These are phyloP conservation scores for Aegilops speltoides DNA, from an alignment of 176 grass and related monocot species.

Conservation along the genomic window DNA sequence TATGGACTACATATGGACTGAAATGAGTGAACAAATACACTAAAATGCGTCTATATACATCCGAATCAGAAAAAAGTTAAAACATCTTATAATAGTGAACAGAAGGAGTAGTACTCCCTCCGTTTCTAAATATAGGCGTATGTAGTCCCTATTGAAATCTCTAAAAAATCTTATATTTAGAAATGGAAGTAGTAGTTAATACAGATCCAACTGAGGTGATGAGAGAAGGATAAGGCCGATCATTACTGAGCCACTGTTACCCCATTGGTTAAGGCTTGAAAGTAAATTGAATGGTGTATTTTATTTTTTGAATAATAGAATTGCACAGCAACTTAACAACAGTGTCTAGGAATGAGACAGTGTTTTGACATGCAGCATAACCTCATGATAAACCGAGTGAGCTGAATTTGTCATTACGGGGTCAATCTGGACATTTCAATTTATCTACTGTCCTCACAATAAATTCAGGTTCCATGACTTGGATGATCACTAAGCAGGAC, in stretches of 20 bases:
- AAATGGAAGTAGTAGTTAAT: background rate
- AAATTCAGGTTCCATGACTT: constrained; percentile 13
- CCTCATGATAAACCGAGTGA: background rate
- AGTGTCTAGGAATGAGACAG: background rate
- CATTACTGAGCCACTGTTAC: background rate
- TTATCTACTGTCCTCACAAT: background rate
- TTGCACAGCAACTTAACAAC: background rate
- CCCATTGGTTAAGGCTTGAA: background rate
- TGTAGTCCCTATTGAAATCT: too few relatives aligned
- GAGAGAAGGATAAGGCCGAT: background rate
- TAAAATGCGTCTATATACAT: too few relatives aligned
- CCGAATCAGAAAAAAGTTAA: too few relatives aligned
- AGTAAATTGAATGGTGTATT: background rate
- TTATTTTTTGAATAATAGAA: background rate
- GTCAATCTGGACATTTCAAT: background rate
- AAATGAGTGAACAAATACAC: too few relatives aligned
- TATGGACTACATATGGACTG: too few relatives aligned
- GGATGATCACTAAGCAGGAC: background rate
- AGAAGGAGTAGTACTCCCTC: too few relatives aligned
- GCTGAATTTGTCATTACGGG: background rate
- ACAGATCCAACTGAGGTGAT: background rate
- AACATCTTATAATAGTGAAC: too few relatives aligned
- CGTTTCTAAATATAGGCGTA: too few relatives aligned
- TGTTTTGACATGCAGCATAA: constrained; percentile 20
- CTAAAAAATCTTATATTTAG: too few relatives aligned